A percentile compares a stretch with the other conserved stretches of the same genome.
phyloP scores from a whole-genome alignment of 305 asterid genomes.

The Petunia hybrid region DNA sequence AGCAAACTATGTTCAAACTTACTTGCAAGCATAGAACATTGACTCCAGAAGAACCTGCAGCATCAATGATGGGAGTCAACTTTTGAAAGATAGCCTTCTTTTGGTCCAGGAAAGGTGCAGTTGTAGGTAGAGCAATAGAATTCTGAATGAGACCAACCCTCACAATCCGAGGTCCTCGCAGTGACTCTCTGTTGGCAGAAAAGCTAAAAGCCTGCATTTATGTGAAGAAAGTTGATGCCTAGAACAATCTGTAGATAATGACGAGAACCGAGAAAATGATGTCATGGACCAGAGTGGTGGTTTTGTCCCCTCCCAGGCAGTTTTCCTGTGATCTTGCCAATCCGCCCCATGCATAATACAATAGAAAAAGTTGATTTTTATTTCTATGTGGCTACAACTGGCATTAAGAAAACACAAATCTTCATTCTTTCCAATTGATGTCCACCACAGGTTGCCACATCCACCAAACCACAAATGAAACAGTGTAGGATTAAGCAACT shows the following conservation, averaged over 20 bases:
- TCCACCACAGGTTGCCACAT: neutral
- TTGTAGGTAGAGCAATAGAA: conserved; percentile 72
- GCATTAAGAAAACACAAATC: conserved; percentile 7
- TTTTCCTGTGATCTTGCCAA: neutral
- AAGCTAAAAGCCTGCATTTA: conserved; percentile 70
- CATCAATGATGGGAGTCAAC: conserved; percentile 76
- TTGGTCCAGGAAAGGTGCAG: conserved; percentile 72
- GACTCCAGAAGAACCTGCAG: conserved; percentile 89
- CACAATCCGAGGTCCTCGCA: conserved; percentile 77
- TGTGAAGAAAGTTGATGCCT: neutral
- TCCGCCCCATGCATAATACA: neutral
- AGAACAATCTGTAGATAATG: conserved; percentile 10
- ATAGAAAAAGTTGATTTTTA: neutral
- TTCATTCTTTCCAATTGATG: neutral
- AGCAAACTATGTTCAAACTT: conserved; percentile 33
- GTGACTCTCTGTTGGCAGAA: conserved; percentile 72
- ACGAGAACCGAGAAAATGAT: neutral
- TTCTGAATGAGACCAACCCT: conserved; percentile 94
- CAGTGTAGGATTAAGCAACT: neutral
- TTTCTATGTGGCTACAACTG: neutral
- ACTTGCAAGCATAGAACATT: conserved; percentile 92
- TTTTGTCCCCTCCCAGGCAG: neutral
- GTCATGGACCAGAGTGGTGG: neutral
- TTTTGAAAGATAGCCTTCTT: conserved; percentile 74
- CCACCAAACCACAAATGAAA: neutral